Evolutionary conservation across 768 basidiomycete species (phyloP).

Genomic region (Suillus tomentosus): DNA sequence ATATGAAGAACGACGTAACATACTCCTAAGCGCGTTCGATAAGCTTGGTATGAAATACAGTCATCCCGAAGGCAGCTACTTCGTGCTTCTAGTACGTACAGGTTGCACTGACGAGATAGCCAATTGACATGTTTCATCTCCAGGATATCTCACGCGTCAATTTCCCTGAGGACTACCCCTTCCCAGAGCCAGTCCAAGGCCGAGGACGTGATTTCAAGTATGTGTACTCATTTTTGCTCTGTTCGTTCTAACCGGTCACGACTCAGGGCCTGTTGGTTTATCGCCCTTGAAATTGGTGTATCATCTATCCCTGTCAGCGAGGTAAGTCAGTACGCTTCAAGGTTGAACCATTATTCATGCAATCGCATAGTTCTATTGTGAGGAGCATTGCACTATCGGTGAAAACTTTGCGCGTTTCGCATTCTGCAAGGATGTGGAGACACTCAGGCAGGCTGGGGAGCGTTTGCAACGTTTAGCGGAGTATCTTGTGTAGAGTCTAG

Average conservation of each 20-base stretch:
- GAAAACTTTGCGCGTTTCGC: conserved; percentile 88
- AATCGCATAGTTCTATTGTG: conserved; percentile 79
- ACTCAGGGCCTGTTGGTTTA: conserved; percentile 89
- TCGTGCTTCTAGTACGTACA: conserved; percentile 74
- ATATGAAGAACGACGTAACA: conserved; percentile 76
- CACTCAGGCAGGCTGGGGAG: conserved; percentile 78
- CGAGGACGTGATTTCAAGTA: conserved; percentile 89
- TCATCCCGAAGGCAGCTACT: conserved; percentile 89
- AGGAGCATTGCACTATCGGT: conserved; percentile 82
- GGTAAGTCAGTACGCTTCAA: conserved; percentile 44
- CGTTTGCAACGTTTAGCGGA: conserved; percentile 76
- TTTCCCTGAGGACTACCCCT: conserved; percentile 84
- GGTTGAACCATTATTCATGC: conserved; percentile 10
- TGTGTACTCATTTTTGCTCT: conserved; percentile 18
- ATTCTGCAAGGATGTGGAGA: conserved; percentile 94
- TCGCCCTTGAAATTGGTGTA: conserved; percentile 86
- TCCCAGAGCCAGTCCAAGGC: conserved; percentile 73
- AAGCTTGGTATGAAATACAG: conserved; percentile 82
- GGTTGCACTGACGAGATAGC: not conserved
- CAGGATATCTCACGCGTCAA: conserved; percentile 78
- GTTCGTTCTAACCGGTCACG: conserved; percentile 17
- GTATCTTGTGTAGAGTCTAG: conserved; percentile 43
- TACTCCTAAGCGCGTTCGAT: conserved; percentile 83
- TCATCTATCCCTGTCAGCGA: conserved; percentile 96
- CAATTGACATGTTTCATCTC: not conserved